These are phyloP conservation scores for Aspergillus novofumigatus DNA, from an alignment of 2,329 filamentous ascomycete genomes.

Conservation along the genomic window DNA sequence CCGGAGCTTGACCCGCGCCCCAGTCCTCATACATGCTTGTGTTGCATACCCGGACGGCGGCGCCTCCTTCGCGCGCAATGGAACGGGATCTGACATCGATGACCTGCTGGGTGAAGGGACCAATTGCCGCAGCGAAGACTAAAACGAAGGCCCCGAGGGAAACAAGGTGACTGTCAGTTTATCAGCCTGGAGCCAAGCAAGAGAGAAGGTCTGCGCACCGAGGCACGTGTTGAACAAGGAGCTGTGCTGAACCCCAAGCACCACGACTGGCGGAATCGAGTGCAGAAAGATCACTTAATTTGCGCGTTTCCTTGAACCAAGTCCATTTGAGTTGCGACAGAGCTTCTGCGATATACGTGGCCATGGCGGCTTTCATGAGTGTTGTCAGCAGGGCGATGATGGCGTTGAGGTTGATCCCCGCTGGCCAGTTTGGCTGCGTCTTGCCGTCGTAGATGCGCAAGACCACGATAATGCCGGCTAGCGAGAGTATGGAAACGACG, in stretches of 20 bases:
- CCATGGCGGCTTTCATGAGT: slow-evolving; percentile 28
- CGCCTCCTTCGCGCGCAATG: slow-evolving; percentile 8
- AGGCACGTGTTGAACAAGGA: slow-evolving; percentile 23
- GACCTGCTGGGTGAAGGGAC: slow-evolving; percentile 30
- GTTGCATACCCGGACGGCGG: slow-evolving; percentile 20
- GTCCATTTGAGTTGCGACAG: slow-evolving; percentile 34
- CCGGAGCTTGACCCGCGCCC: slow-evolving; percentile 15
- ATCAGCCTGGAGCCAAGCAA: neutral
- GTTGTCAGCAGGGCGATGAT: slow-evolving; percentile 27
- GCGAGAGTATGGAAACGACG: slow-evolving; percentile 27
- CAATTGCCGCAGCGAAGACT: slow-evolving; percentile 24
- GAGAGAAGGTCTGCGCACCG: slow-evolving; percentile 11
- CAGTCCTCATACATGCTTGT: slow-evolving; percentile 19
- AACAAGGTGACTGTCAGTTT: slow-evolving; percentile 17
- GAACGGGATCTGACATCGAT: slow-evolving; percentile 18
- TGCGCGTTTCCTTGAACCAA: slow-evolving; percentile 26
- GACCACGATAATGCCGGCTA: slow-evolving; percentile 32
- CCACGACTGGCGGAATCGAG: slow-evolving; percentile 34
- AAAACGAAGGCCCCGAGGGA: slow-evolving; percentile 26
- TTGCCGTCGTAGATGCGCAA: slow-evolving; percentile 25
- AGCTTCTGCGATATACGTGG: slow-evolving; percentile 26
- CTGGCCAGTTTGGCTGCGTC: slow-evolving; percentile 27
- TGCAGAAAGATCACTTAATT: slow-evolving; percentile 27
- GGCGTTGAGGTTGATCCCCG: slow-evolving; percentile 31
- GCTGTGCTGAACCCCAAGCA: slow-evolving; percentile 23